Evolutionary conservation across 805 yeast species (phyloP), one percentile per base, ranked within the genome.

Genomic region (Metschnikowia reukaufii): DNA sequence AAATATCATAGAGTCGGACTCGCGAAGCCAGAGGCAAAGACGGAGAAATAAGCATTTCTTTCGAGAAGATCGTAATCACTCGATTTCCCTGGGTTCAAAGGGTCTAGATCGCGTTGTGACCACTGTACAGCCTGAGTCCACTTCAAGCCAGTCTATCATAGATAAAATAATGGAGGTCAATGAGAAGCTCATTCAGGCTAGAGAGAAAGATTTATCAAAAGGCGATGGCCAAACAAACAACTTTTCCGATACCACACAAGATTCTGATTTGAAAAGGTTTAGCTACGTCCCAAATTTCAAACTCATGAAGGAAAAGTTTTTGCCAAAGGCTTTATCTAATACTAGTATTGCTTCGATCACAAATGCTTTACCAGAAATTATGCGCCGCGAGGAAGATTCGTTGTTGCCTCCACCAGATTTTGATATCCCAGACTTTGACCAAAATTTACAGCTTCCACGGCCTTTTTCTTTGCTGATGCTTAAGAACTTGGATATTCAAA

Each of bases 391-490:
- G 9, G 44, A 45, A 9, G 37, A 30, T 12, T 5, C 36, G 5
- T 13, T 33, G 23, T 13, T 27, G 39, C 48, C 43, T 0, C 35
- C 38, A 18, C 40, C 29, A 25, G 48, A 45, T 15, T 45, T 45
- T 12, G 48, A 37, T 18, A 20, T 39, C 16, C 44, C 48, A 2
- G 44, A 39, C 20, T 35, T 45, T 10, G 48, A 45, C 7, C 10
- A 30, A 7, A 35, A 33, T 20, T 33, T 49, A 34, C 55, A 51
- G n/a, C 52, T 70, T 16, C 77, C 77, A 0, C 57, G 65, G 13
- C 67, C 66, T 1, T 55, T 72, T 15, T 64, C 74, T 1, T 45
- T 67, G 1, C 52, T 55, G 34, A 68, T 68, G 1, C 54, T 72
- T 8, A 64, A 60, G 46, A 66, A 59, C 36, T 51, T 70, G 36